These are phyloP conservation scores for Fusarium equiseti DNA, from an alignment of 2,329 filamentous ascomycete species.

Conservation along the genomic window DNA sequence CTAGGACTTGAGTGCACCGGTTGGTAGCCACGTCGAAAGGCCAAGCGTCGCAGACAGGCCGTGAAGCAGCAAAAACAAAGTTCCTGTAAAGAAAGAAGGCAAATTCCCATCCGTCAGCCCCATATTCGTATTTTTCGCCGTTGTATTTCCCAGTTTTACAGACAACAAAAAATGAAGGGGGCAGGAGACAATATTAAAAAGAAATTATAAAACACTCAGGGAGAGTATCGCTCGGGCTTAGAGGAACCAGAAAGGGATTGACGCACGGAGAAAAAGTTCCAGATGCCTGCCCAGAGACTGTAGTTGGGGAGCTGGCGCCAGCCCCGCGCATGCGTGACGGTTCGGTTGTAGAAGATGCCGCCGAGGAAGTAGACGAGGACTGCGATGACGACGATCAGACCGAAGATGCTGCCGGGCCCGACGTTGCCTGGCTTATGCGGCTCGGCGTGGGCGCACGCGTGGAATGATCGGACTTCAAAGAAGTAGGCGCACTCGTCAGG, in stretches of 20 bases:
- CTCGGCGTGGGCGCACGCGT: constrained; percentile 78
- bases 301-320: constrained; percentile 98
- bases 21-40: constrained; percentile 74
- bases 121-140: constrained; percentile 4
- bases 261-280: constrained; percentile 80
- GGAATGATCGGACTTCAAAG: constrained; percentile 89
- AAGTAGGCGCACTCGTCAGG: constrained; percentile 95
- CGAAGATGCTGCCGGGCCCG: constrained; percentile 82
- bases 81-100: constrained; percentile 59
- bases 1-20: constrained; percentile 68
- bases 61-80: constrained; percentile 76
- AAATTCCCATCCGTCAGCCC: constrained; percentile 44
- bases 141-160: constrained; percentile 16
- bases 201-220: constrained; percentile 30
- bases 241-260: constrained; percentile 44
- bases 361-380: constrained; percentile 90
- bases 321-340: constrained; percentile 91
- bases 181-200: neutral
- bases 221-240: constrained; percentile 50
- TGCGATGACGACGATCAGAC: constrained; percentile 82
- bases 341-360: constrained; percentile 94
- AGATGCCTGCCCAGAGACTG: constrained; percentile 88
- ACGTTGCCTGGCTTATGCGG: constrained; percentile 79
- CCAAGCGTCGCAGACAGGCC: constrained; percentile 75
- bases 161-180: constrained; percentile 1